Percentiles rank a stretch among this genome's conserved stretches.
Evolutionary conservation across 31 red algal genomes (phyloP).

Genomic region (Porphyra umbilicalis): DNA sequence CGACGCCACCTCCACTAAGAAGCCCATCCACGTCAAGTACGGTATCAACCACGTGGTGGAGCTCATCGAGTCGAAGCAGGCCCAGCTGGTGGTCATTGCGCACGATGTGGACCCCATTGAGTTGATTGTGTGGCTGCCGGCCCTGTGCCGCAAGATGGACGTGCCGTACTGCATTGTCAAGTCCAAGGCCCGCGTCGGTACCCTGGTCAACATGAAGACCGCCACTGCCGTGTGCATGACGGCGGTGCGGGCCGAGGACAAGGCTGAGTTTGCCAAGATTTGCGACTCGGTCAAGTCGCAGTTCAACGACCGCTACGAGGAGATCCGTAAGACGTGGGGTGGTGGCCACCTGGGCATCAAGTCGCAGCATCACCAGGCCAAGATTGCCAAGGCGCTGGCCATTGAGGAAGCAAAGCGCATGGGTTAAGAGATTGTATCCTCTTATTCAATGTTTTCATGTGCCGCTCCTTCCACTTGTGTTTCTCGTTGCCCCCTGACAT

Average conservation of each 20-base stretch:
- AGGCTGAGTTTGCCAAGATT: conserved; percentile 88
- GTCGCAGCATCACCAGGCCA: conserved; percentile 80
- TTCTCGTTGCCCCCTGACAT: too few relatives aligned
- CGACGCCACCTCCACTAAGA: conserved; percentile 66
- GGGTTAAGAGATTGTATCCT: conserved; percentile 14
- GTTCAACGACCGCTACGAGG: conserved; percentile 91
- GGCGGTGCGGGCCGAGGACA: conserved; percentile 71
- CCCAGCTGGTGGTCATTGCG: conserved; percentile 89
- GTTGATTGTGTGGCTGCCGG: conserved; percentile 91
- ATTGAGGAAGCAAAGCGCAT: conserved; percentile 89
- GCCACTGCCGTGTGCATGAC: conserved; percentile 80
- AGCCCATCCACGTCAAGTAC: conserved; percentile 85
- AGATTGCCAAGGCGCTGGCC: conserved; percentile 73
- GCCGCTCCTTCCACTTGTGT: neutral
- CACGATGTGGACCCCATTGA: conserved; percentile 98
- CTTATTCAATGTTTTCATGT: too few relatives aligned
- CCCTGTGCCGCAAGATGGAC: conserved; percentile 96
- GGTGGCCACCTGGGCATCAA: conserved; percentile 95
- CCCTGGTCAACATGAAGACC: conserved; percentile 66
- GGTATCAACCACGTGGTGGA: conserved; percentile 98
- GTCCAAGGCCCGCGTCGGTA: conserved; percentile 74
- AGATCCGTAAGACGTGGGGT: conserved; percentile 94
- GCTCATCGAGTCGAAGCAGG: conserved; percentile 91
- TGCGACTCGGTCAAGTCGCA: conserved; percentile 59
- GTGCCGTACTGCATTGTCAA: conserved; percentile 97